A percentile compares a stretch with the other conserved stretches of the same genome.
phyloP scores from a whole-genome alignment of 225 moss, liverwort and hornwort species.

The Pseudoscleropodium purum region DNA sequence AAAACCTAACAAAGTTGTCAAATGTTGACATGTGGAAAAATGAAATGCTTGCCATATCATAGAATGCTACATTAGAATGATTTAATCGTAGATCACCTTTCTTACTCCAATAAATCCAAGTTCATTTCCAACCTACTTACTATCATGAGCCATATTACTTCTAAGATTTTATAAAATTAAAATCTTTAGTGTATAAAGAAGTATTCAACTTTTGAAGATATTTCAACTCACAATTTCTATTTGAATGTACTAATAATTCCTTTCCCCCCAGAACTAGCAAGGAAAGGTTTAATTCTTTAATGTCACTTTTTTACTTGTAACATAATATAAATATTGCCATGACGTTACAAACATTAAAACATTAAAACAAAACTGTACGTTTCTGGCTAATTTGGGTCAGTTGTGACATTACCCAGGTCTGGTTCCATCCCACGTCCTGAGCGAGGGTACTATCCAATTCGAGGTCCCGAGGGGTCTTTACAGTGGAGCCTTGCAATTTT shows the following conservation, averaged over 20 bases:
- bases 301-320: background rate
- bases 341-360: background rate
- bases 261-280: rapidly evolving
- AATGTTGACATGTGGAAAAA: background rate
- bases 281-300: too few relatives aligned
- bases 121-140: background rate
- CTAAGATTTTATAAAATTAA: background rate
- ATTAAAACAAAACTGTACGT: background rate
- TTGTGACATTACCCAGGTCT: background rate
- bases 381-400: background rate
- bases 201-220: background rate
- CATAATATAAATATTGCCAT: background rate
- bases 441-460: constrained; percentile 10
- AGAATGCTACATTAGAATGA: background rate
- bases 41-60: background rate
- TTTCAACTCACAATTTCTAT: background rate
- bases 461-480: constrained; percentile 4
- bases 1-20: too few relatives aligned
- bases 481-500: constrained; percentile 18
- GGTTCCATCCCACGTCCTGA: background rate
- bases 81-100: background rate
- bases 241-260: background rate
- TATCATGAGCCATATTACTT: background rate
- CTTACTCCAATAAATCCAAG: background rate
- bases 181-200: background rate